A percentile compares a stretch with the other conserved stretches of the same genome.
Conservation (phyloP, 805 yeast species). For the Saccharomycopsis fibuligera region DNA sequence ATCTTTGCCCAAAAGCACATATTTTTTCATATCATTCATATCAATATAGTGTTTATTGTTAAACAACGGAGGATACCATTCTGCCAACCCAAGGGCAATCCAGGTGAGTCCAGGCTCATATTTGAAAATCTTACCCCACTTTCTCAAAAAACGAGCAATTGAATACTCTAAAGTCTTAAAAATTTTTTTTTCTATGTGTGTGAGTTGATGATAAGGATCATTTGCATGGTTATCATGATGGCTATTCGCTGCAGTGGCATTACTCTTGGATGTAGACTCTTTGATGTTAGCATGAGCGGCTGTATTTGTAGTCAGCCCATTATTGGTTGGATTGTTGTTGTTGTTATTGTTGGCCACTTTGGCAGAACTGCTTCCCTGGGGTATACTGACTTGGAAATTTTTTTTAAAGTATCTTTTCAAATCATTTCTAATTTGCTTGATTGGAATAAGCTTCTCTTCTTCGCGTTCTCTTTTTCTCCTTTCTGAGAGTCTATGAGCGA, state of each 20-base stretch:
- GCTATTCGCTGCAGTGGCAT: background rate
- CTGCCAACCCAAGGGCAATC: slow-evolving; percentile 84
- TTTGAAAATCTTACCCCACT: slow-evolving; percentile 73
- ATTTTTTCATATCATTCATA: slow-evolving; percentile 27
- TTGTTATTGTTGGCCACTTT: no score
- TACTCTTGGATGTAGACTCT: slow-evolving; percentile 1
- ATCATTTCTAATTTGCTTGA: slow-evolving; percentile 44
- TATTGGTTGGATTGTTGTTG: slow-evolving; percentile 16
- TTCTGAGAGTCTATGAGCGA: background rate
- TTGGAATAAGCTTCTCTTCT: slow-evolving; percentile 24
- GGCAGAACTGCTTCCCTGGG: no score
- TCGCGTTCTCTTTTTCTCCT: background rate
- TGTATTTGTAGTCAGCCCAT: slow-evolving; percentile 24
- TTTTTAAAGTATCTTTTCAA: slow-evolving; percentile 52
- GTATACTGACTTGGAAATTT: slow-evolving; percentile 22
- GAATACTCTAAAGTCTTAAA: slow-evolving; percentile 53
- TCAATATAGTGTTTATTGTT: slow-evolving; percentile 32
- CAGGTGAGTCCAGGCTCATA: slow-evolving; percentile 82
- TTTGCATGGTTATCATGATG: no score
- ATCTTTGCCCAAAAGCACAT: slow-evolving; percentile 52
- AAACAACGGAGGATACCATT: slow-evolving; percentile 70
- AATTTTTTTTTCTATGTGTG: slow-evolving; percentile 43
- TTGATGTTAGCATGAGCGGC: slow-evolving; percentile 10
- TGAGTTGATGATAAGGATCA: slow-evolving; percentile 19
- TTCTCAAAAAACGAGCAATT: slow-evolving; percentile 54